These are phyloP conservation scores for Ustanciosporium gigantosporum DNA, from an alignment of 1,284 basidiomycete species.

Conservation along the genomic window DNA sequence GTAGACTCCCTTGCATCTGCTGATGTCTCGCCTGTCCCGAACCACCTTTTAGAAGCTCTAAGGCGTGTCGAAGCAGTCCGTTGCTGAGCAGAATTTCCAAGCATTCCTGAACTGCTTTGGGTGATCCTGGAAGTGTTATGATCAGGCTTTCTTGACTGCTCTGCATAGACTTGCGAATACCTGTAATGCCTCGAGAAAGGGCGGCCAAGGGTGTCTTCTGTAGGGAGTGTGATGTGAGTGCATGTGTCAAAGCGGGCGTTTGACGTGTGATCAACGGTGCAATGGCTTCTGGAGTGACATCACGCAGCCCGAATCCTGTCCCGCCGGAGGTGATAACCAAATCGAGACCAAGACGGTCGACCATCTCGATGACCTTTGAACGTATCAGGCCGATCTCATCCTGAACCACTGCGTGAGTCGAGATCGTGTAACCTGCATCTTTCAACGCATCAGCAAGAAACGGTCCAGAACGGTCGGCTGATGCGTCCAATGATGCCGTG, in stretches of 20 bases:
- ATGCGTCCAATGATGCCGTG: constrained; percentile 23
- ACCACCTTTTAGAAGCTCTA: constrained; percentile 75
- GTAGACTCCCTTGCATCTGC: constrained; percentile 15
- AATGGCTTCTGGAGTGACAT: constrained; percentile 80
- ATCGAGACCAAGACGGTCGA: constrained; percentile 10
- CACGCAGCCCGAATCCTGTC: constrained; percentile 79
- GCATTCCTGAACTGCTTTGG: constrained; percentile 81
- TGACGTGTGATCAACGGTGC: constrained; percentile 72
- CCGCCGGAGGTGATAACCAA: constrained; percentile 75
- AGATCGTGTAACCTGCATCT: constrained; percentile 6
- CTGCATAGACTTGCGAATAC: constrained; percentile 63
- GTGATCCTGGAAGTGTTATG: constrained; percentile 78
- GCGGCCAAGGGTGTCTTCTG: constrained; percentile 77
- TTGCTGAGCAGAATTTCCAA: constrained; percentile 68
- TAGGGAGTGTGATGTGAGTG: constrained; percentile 72
- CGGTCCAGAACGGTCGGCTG: constrained; percentile 40
- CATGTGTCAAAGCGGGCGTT: constrained; percentile 78
- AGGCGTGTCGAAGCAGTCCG: constrained; percentile 69
- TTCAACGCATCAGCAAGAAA: constrained; percentile 12
- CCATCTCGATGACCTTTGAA: background rate
- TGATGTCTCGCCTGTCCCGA: constrained; percentile 69
- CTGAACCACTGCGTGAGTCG: constrained; percentile 7
- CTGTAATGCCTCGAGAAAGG: constrained; percentile 78
- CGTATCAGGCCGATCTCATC: constrained; percentile 23
- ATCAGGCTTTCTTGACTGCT: constrained; percentile 67